phyloP scores from a whole-genome alignment of 2,329 filamentous ascomycete species.

The Botrytis squamosa region DNA sequence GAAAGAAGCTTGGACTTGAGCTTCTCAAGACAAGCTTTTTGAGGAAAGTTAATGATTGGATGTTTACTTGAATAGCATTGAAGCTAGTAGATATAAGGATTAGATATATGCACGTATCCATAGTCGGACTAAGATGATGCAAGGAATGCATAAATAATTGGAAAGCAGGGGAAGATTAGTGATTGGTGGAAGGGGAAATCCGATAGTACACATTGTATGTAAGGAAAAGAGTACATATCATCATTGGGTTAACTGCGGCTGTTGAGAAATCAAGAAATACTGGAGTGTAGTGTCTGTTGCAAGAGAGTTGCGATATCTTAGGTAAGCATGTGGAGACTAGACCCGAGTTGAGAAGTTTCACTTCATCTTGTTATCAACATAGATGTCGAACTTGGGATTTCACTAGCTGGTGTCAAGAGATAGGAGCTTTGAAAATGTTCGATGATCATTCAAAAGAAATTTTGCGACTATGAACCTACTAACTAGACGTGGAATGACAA shows the following conservation, averaged over 20 bases:
- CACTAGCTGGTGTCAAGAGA: background rate
- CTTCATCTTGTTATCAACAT: background rate
- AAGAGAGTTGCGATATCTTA: background rate
- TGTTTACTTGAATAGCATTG: background rate
- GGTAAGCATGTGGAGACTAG: background rate
- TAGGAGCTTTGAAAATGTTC: background rate
- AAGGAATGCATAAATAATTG: conserved; percentile 8
- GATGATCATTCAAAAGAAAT: background rate
- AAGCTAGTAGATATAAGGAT: background rate
- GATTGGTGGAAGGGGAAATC: conserved; percentile 1
- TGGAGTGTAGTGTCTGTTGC: background rate
- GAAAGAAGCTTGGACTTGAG: conserved; percentile 12
- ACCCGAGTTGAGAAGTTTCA: background rate
- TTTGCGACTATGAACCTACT: background rate
- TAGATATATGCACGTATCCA: conserved; percentile 8
- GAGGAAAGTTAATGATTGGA: conserved; percentile 8
- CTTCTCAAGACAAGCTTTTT: conserved; percentile 4
- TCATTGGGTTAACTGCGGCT: background rate
- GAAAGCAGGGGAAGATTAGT: background rate
- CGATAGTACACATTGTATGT: background rate
- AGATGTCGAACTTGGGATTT: background rate
- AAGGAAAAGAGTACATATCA: background rate
- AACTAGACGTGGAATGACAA: background rate
- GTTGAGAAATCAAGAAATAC: background rate
- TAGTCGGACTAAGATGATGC: conserved; percentile 16